Evolutionary conservation across 2,329 filamentous ascomycete genomes (phyloP).

Genomic region (Blastomyces gilchristii): DNA sequence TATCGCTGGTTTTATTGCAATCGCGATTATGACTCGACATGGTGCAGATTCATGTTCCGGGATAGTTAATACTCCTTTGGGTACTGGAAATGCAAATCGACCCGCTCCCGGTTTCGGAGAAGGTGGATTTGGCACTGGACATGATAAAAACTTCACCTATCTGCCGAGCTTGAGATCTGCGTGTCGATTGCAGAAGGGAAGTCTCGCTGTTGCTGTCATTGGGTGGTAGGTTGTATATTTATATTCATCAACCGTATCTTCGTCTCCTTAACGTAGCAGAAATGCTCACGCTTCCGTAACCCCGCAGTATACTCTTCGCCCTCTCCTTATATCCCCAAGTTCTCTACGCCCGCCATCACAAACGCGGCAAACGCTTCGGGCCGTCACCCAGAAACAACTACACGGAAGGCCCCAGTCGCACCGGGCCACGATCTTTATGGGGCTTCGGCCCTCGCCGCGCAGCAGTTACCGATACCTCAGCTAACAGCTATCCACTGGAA

Average conservation of each 20-base stretch:
- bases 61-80: constrained; percentile 57
- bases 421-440: constrained; percentile 7
- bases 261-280: background rate
- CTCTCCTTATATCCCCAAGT: constrained; percentile 60
- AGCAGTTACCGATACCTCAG: background rate
- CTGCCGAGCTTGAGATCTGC: constrained; percentile 43
- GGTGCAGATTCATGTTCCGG: constrained; percentile 59
- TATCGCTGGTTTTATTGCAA: constrained; percentile 65
- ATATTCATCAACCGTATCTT: background rate
- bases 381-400: constrained; percentile 58
- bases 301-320: constrained; percentile 60
- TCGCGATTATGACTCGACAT: constrained; percentile 62
- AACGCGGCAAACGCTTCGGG: constrained; percentile 62
- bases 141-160: constrained; percentile 17
- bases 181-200: constrained; percentile 67
- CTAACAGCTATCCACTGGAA: constrained; percentile 11
- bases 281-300: background rate
- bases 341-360: constrained; percentile 58
- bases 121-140: constrained; percentile 34
- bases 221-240: constrained; percentile 48
- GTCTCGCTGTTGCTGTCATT: constrained; percentile 67
- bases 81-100: constrained; percentile 47
- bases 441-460: constrained; percentile 12
- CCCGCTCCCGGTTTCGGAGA: constrained; percentile 42
- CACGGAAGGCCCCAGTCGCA: constrained; percentile 45